Base-by-base conservation (phyloP, 1,284 basidiomycete species). In the Irpex lacteus region DNA sequence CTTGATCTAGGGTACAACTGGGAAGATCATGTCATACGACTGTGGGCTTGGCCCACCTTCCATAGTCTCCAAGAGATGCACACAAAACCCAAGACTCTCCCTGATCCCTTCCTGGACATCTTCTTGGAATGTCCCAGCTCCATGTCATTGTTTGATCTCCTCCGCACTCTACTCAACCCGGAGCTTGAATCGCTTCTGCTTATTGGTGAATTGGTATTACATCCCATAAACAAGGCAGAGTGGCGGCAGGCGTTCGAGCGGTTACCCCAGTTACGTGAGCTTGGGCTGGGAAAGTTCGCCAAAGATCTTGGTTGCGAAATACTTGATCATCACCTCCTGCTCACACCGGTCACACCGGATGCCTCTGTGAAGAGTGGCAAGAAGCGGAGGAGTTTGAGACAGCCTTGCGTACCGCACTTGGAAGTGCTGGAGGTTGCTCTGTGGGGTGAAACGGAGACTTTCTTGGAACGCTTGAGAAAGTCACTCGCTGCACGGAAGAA, bases 31-130 rank as follows among this genome's bases (percentile, higher is more conserved):
- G 56, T 13, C 34, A 40, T 32, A 15, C 56, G 36, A 26, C 19
- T 58, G 15, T 32, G 15, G 32, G 56, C 11, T 8, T 58, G 56
- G 56, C 13, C 56, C 36, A 18, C 34, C 9, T 26, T 11, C 32
- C 19, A 18, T 19, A 18, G 9, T 58, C 11, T 36, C 11, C 26
- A 34, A 15, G 15, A 11, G 21, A 13, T 26, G 34, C 11, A 34
- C 15, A 15, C 13, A n/a, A 40, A 40, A 13, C 15, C 9, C 34
- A 40, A 15, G n/a, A 15, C 9, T n/a, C 32, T 55, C 53, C 32
- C 56, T 18, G 32, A 36, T 34, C 56, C 56, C 56, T 40, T 58
- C 34, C 9, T 58, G 11, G 37, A 58, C 56, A 58, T 58, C 56
- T 18, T 19, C 11, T 9, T 58, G 8, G 15, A 32, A 9, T 9